Percentiles rank a stretch among this genome's conserved stretches.
These are phyloP conservation scores for Geoglossum glabrum DNA, from an alignment of 495 filamentous ascomycete species.

Conservation along the genomic window DNA sequence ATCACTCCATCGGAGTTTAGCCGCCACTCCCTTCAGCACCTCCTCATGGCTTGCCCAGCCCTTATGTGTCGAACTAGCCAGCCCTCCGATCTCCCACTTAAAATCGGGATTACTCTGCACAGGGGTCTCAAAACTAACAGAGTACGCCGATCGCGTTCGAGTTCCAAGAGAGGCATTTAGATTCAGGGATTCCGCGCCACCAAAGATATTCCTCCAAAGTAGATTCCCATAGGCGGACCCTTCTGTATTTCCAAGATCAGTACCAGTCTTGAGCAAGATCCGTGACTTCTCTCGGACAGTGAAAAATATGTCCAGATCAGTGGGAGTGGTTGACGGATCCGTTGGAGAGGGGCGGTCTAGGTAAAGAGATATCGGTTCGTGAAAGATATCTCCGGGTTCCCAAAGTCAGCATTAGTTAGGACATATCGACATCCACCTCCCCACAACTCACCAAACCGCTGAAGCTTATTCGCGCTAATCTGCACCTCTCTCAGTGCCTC, in stretches of 20 bases:
- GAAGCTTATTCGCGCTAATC: slow-evolving; percentile 47
- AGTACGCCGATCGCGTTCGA: slow-evolving; percentile 73
- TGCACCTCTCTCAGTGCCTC: slow-evolving; percentile 55
- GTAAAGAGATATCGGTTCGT: slow-evolving; percentile 59
- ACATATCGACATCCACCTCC: not conserved
- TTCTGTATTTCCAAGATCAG: slow-evolving; percentile 77
- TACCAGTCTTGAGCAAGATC: slow-evolving; percentile 72
- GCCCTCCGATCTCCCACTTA: slow-evolving; percentile 49
- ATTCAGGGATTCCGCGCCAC: slow-evolving; percentile 76
- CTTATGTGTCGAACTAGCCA: slow-evolving; percentile 66
- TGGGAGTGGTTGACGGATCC: slow-evolving; percentile 36
- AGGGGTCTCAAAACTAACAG: slow-evolving; percentile 61
- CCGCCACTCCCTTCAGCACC: slow-evolving; percentile 55
- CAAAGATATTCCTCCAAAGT: slow-evolving; percentile 76
- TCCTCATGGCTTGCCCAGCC: slow-evolving; percentile 88
- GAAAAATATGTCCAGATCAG: slow-evolving; percentile 61
- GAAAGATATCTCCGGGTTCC: slow-evolving; percentile 54
- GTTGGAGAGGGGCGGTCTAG: slow-evolving; percentile 45
- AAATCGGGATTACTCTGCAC: slow-evolving; percentile 65
- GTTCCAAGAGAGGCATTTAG: slow-evolving; percentile 74
- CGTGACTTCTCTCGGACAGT: slow-evolving; percentile 57
- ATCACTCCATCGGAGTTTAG: slow-evolving; percentile 52
- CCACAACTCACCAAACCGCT: slow-evolving; percentile 46
- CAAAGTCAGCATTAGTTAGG: not conserved
- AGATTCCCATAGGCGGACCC: slow-evolving; percentile 76